Base-by-base conservation (phyloP, 495 filamentous ascomycete species). In the Letharia columbiana region DNA sequence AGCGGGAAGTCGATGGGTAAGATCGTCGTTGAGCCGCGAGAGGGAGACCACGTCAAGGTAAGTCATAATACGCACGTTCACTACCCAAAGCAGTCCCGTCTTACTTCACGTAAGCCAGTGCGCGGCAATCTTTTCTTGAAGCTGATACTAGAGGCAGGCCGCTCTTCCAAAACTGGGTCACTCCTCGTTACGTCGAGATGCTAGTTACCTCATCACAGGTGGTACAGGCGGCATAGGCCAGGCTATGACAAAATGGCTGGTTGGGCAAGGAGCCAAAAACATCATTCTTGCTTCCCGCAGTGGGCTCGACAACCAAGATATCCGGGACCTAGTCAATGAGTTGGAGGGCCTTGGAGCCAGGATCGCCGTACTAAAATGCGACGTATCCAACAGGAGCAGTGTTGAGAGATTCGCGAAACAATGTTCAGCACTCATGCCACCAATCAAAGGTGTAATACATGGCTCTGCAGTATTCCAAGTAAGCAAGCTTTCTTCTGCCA, bases 211-310 rank as follows among this genome's bases (percentile, higher is more conserved):
- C 28, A 71, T 88, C 18, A 76, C 82, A 61, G 84, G 85, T 28
- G 83, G 85, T 28, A 78, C 84, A 5, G 85, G 84, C 23, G 85
- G 84, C 47, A 72, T 87, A 10, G 84, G 84, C 12, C 73, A 78
- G 60, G 75, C 78, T 49, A 75, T 87, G 56, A 70, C 81, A 0
- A 73, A 73, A 1, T 84, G 81, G 81, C 82, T 88, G 78, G 80
- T 80, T 7, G 70, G 75, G 33, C 77, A 79, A 39, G 84, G 84
- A 7, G 85, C 84, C 13, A 74, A 75, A 37, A 75, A 80, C 64
- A 68, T 88, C n/a, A 75, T 84, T 17, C 76, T 85, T 10, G 75
- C 86, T 20, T 86, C 84, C 2, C 77, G 85, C 20, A 61, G 59
- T 6, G 59, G 59, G 31, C 33, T 35, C 17, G 54, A 37, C 17